phyloP scores from a whole-genome alignment of 2,329 filamentous ascomycete species.

The Penicillium sp. region DNA sequence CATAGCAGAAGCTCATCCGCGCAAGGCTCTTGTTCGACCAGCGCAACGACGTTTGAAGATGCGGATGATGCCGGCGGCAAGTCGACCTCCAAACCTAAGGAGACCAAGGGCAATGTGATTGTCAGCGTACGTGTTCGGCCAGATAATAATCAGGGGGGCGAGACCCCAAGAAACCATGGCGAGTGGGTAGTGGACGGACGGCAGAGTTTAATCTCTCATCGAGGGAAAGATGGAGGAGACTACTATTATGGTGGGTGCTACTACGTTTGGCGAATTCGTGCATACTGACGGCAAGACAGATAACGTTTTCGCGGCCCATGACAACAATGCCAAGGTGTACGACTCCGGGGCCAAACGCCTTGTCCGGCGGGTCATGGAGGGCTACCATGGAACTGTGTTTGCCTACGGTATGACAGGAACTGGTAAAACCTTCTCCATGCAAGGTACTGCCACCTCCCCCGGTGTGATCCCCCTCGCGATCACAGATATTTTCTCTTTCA shows the following conservation, averaged over 20 bases:
- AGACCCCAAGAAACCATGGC: conserved; percentile 65
- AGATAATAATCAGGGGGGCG: conserved; percentile 62
- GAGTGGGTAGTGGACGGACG: conserved; percentile 94
- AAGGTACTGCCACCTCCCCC: conserved; percentile 91
- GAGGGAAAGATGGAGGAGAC: conserved; percentile 86
- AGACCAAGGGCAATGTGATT: conserved; percentile 90
- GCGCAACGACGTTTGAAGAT: conserved; percentile 85
- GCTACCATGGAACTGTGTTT: conserved; percentile 97
- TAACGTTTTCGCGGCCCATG: conserved; percentile 92
- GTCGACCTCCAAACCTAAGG: conserved; percentile 50
- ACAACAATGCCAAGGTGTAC: conserved; percentile 93
- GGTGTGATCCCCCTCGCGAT: conserved; percentile 97
- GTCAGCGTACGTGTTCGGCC: conserved; percentile 94
- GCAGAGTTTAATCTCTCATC: conserved; percentile 77
- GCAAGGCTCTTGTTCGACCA: conserved; percentile 89
- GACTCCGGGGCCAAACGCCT: conserved; percentile 91
- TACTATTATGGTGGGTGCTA: conserved; percentile 77
- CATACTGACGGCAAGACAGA: conserved; percentile 55
- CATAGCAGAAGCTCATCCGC: conserved; percentile 91
- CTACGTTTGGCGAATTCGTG: neutral
- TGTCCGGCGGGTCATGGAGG: conserved; percentile 96
- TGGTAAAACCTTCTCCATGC: conserved; percentile 99
- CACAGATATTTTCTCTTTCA: conserved; percentile 98
- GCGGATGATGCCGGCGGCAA: conserved; percentile 56
- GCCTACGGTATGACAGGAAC: conserved; percentile 99